Evolutionary conservation across 495 filamentous ascomycete species (phyloP), one percentile per base, ranked within the genome.

Genomic region (Aspergillus sclerotioniger): DNA sequence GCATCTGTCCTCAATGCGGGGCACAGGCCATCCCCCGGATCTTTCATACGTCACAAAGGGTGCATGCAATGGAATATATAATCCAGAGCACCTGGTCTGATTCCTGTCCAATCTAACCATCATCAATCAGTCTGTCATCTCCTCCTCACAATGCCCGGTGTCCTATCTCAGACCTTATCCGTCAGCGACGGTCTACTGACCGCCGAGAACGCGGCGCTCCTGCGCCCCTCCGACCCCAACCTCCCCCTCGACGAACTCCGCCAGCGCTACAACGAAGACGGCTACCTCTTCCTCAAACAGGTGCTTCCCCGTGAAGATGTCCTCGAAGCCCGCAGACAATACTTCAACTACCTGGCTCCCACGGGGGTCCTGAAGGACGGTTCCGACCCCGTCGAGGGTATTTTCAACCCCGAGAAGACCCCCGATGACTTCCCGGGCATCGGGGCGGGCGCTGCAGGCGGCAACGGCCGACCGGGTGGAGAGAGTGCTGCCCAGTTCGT

Each of bases 261-360:
- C 29, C 62, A 69, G 33, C 76, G 84, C 16, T 84, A 78, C 51
- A 52, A 82, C n/a, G 57, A 73, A 46, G 82, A 86, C 59, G 82
- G 84, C 16, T 86, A 86, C 62, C 72, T 87, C 43, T 84, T 84
- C 60, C 55, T 88, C 7, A 87, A 87, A 61, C 73, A 76, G 32
- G 61, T 86, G 2, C 66, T 88, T 16, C 84, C 84, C 0, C 81
- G 83, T 2, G 66, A 69, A 3, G 82, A 84, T 51, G 83, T 88
- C 10, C 71, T 86, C 13, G 71, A 74, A 25, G 78, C 81, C 37
- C 76, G 85, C 16, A 66, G 80, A 33, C 60, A 74, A 52, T 88
- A 88, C 67, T 88, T 88, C 65, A 59, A 73, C 17, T 76, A 77
- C 44, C 67, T 87, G 32, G 69, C 74, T 1, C 74, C 80, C 10